Conservation (phyloP, 2,329 filamentous ascomycete species). For the Colletotrichum magnum region DNA sequence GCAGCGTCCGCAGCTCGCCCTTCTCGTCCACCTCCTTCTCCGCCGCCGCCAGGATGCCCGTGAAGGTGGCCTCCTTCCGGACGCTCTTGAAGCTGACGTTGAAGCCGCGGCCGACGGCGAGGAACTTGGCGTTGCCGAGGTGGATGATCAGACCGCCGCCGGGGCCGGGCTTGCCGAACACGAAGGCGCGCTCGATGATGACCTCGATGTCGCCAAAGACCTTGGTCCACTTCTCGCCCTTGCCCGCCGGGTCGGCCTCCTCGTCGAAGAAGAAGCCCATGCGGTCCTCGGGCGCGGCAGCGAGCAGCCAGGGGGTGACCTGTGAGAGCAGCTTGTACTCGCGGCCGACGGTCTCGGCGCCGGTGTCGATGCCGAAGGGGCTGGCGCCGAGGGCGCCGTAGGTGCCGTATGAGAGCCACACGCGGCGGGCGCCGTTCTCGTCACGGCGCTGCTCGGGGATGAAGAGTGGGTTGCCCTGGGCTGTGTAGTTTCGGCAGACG, state of each 20-base stretch:
- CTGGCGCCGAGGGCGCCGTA: constrained; percentile 54
- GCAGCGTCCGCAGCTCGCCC: constrained; percentile 50
- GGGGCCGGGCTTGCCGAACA: constrained; percentile 55
- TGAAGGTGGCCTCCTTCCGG: constrained; percentile 51
- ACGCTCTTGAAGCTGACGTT: constrained; percentile 52
- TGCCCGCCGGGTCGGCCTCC: constrained; percentile 45
- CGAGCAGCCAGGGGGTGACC: constrained; percentile 46
- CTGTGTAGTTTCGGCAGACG: constrained; percentile 59
- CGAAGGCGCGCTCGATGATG: constrained; percentile 55
- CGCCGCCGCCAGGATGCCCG: constrained; percentile 52
- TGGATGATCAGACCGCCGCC: constrained; percentile 57
- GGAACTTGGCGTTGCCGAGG: constrained; percentile 51
- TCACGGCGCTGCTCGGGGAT: constrained; percentile 67
- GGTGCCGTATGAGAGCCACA: constrained; percentile 59
- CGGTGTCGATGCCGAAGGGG: constrained; percentile 58
- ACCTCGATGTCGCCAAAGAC: constrained; percentile 52
- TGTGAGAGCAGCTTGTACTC: constrained; percentile 51
- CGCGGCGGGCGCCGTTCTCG: constrained; percentile 57
- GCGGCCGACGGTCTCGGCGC: constrained; percentile 47
- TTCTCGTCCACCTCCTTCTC: constrained; percentile 55
- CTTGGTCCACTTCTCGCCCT: constrained; percentile 46
- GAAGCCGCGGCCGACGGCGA: constrained; percentile 55
- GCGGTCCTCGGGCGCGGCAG: constrained; percentile 48
- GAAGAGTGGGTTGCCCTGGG: constrained; percentile 60
- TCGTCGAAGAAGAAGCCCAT: constrained; percentile 56